Evolutionary conservation across 768 basidiomycete species (phyloP), one percentile per base, ranked within the genome.

Genomic region (Rhodotorula sphaerocarpa): DNA sequence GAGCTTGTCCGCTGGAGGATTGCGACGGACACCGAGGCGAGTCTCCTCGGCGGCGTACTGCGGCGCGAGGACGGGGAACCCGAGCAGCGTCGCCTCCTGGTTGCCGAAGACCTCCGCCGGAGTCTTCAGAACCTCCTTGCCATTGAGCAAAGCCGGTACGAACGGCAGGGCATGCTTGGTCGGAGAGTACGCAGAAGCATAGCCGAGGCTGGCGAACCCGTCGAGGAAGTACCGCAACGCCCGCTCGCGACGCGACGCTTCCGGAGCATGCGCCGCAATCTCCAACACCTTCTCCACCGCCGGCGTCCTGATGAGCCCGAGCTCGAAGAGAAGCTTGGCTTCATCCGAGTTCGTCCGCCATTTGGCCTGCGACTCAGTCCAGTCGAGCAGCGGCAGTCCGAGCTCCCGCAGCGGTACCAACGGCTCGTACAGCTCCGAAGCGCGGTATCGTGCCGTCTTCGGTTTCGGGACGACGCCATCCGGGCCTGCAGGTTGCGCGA

Each of bases 291-390:
- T 79, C 7, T 81, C 77, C 33, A 93, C 75, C 2, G 84, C 82
- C 3, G 91, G 90, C 61, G 79, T 80, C 15, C 84, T 81, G 39
- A 69, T 63, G 1, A 79, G 67, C 0, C 78, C 78, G n/a, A 79
- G 77, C 23, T 80, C 78, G 74, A 82, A 86, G 20, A 92, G 76
- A 64, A 96, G 82, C 70, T 85, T 90, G 2, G 91, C 90, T 84
- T 95, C 92, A 33, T 90, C 89, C 0, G 90, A 90, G 15, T 80
- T 81, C 7, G 79, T 75, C 61, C 82, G 81, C 93, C 93, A 99
- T 73, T 86, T 90, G 2, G 77, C 76, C 61, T 83, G 78, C 31
- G 78, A 27, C 5, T 42, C 50, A 3, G 86, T 86, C 93, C 93
- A 99, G 69, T 90, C 89, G 46, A 97, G 79, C 5, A 95, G 73